Percentiles rank a stretch among this genome's conserved stretches.
These are phyloP conservation scores for Podila epigama DNA, from an alignment of 192 early-diverging fungal species.

Conservation along the genomic window DNA sequence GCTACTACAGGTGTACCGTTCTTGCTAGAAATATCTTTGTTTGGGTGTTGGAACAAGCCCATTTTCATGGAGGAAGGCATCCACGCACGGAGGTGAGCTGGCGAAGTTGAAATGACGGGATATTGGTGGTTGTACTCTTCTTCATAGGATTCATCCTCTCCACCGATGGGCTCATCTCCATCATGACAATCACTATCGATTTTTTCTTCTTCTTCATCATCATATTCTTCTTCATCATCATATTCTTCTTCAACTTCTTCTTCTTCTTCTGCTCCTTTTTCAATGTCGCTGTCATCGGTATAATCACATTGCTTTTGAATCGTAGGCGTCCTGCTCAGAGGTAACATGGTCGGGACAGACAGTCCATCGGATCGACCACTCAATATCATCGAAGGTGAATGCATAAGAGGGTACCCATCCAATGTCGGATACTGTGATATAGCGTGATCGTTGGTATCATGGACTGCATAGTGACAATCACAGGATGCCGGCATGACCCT, in stretches of 20 bases:
- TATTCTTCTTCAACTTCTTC: background rate
- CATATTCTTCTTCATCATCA: background rate
- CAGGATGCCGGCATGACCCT: background rate
- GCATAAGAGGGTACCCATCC: slow-evolving; percentile 30
- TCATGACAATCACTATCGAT: background rate
- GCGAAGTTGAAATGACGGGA: slow-evolving; percentile 9
- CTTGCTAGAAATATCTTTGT: slow-evolving; percentile 14
- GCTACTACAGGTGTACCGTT: background rate
- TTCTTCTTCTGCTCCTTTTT: background rate
- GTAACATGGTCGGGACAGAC: slow-evolving; percentile 11
- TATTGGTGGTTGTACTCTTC: slow-evolving; percentile 18
- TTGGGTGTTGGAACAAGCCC: slow-evolving; percentile 17
- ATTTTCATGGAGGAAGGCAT: background rate
- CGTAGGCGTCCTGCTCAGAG: slow-evolving; percentile 21
- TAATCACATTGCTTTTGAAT: slow-evolving; percentile 20
- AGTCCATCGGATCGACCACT: background rate
- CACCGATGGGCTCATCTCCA: background rate
- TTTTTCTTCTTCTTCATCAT: background rate
- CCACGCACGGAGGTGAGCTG: background rate
- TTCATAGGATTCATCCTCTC: slow-evolving; percentile 7
- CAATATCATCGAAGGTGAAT: slow-evolving; percentile 10
- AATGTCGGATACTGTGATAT: slow-evolving; percentile 22
- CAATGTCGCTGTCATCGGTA: background rate
- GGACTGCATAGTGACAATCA: too few species aligned
- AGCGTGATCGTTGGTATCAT: too few species aligned